Base-by-base conservation (phyloP, 495 filamentous ascomycete species). In the Aspergillus coremiiformis region DNA sequence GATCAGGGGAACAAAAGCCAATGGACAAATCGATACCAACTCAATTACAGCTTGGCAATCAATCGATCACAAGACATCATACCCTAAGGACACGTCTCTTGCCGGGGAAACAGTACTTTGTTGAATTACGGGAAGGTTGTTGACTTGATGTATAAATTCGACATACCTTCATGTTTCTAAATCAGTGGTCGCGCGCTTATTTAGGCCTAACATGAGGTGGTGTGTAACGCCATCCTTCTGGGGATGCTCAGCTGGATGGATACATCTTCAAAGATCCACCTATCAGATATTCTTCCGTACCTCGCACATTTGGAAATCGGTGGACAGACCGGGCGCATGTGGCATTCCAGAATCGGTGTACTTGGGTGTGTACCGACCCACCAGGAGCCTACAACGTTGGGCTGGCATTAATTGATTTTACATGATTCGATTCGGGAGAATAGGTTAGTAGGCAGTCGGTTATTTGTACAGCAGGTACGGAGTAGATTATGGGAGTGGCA, bases 21-120 rank as follows among this genome's bases (percentile, higher is more conserved):
- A 51, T 51, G 20, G 37, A 24, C 10, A 14, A 8, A 32, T 17
- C 20, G 20, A 24, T 47, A 20, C 17, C 24, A 39, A 48, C 44
- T 49, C 35, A 35, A 43, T 49, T 49, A 45, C 32, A 42, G 20
- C 52, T 54, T 54, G 52, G 52, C 52, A 42, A 3, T 33, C 52
- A 42, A 3, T 33, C n/a, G 45, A 47, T 54, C 52, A 54, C 52
- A 54, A 54, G 52, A 54, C 29, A 52, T 27, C 3, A 2, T 27
- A 30, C 14, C 14, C 5, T 12, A 20, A 21, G 22, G 22, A 45
- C 43, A 43, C 51, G 44, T 42, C 23, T 43, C 43, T 27, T 20
- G 26, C 42, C 20, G 23, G 9, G 29, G 22, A 47, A 21, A 33
- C 9, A 21, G 17, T 32, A 15, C 15, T 22, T 47, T 19, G 21